phyloP scores from a whole-genome alignment of 345 rosid species.

The Brassica cretica region DNA sequence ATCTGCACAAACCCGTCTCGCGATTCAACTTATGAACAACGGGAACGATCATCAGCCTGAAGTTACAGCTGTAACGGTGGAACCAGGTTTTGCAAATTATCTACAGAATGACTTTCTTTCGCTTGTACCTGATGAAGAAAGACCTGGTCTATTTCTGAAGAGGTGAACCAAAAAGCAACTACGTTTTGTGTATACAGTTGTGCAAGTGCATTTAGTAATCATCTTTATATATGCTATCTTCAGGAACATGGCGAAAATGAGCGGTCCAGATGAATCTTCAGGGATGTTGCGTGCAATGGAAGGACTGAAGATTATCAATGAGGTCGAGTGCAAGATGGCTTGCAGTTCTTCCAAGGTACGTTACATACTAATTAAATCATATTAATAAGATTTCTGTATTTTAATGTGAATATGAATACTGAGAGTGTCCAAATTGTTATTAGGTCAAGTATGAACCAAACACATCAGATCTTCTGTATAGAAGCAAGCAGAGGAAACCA shows the following conservation, averaged over 20 bases:
- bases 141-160: constrained; percentile 63
- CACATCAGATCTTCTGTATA: constrained; percentile 81
- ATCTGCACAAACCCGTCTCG: constrained; percentile 55
- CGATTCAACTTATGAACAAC: constrained; percentile 87
- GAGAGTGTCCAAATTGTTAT: constrained; percentile 7
- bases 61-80: constrained; percentile 81
- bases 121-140: constrained; percentile 57
- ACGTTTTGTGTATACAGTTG: background rate
- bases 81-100: constrained; percentile 84
- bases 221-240: constrained; percentile 31
- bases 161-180: constrained; percentile 48
- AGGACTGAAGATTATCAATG: constrained; percentile 68
- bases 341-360: constrained; percentile 88
- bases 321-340: constrained; percentile 83
- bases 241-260: constrained; percentile 68
- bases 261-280: constrained; percentile 45
- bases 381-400: background rate
- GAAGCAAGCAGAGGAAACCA: constrained; percentile 45
- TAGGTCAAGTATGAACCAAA: constrained; percentile 86
- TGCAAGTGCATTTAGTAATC: constrained; percentile 27
- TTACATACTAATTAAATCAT: background rate
- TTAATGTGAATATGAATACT: background rate
- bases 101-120: constrained; percentile 75
- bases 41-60: constrained; percentile 95
- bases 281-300: constrained; percentile 46